Conservation (phyloP, 257 asterid species). For the Hygrophila difformis region DNA sequence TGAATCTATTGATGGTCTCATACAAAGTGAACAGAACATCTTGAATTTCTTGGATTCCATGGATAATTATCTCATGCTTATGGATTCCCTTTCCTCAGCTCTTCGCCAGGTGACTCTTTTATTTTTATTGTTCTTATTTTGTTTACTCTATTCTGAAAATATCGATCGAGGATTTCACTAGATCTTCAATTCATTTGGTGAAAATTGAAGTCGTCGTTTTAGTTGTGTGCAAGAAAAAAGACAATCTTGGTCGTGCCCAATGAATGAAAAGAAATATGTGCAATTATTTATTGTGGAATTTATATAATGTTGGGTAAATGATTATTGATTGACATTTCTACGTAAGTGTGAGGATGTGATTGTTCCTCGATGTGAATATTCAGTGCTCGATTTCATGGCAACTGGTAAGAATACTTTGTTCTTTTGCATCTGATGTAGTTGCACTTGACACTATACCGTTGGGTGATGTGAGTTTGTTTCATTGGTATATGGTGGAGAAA, state of each 20-base stretch:
- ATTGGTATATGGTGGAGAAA: no score
- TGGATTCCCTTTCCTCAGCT: conserved; percentile 60
- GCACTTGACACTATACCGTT: background rate
- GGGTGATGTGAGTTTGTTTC: no score
- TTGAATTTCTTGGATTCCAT: conserved; percentile 63
- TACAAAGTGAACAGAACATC: conserved; percentile 36
- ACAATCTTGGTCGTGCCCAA: conserved; percentile 6
- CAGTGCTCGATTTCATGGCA: no score
- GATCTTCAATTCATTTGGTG: no score
- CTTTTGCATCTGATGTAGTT: background rate
- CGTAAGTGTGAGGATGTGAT: no score
- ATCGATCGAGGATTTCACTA: conserved; percentile 4
- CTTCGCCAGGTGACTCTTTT: conserved; percentile 64
- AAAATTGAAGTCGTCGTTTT: no score
- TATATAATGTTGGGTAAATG: no score
- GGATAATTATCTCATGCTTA: conserved; percentile 54
- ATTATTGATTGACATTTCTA: no score
- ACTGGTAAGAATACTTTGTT: no score
- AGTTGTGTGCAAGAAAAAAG: background rate
- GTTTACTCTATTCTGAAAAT: background rate
- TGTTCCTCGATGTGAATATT: no score
- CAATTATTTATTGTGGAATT: no score
- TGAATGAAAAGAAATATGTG: background rate
- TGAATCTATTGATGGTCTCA: conserved; percentile 21
- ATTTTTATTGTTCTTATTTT: conserved; percentile 11